Percentiles rank a stretch among this genome's conserved stretches.
phyloP scores from a whole-genome alignment of 176 grass and related monocot genomes.

The Musa itinerans region DNA sequence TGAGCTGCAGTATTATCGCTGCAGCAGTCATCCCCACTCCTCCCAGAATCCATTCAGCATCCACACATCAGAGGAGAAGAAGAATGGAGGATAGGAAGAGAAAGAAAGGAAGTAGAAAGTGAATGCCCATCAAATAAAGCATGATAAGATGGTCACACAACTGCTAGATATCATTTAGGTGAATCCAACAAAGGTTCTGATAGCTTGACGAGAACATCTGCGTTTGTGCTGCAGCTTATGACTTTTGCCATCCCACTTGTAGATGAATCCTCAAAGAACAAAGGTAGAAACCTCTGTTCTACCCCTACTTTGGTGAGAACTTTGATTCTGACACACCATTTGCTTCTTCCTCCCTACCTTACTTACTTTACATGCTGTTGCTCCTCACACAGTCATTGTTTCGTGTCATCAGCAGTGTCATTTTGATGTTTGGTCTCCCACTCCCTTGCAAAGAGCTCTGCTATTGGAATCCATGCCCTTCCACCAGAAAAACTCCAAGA shows the following conservation, averaged over 20 bases:
- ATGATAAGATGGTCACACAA: neutral
- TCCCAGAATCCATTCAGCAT: neutral
- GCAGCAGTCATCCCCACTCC: neutral
- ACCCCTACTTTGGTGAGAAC: constrained; percentile 22
- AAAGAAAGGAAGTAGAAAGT: neutral
- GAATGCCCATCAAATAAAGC: constrained; percentile 1
- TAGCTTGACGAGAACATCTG: neutral
- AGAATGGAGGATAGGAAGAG: neutral
- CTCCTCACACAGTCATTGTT: too few species aligned
- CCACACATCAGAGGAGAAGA: neutral
- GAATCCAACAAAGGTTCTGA: constrained; percentile 4
- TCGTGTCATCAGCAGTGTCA: too few species aligned
- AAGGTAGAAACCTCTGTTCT: neutral
- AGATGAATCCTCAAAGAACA: neutral
- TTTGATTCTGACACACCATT: constrained; percentile 1
- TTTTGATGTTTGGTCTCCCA: too few species aligned
- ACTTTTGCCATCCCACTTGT: constrained; percentile 11
- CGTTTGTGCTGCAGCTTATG: neutral
- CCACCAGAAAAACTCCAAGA: neutral
- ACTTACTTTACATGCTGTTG: too few species aligned
- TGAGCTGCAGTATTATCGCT: too few species aligned
- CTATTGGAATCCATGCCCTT: neutral
- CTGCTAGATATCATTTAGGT: neutral
- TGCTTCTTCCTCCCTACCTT: too few species aligned
- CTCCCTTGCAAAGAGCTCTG: neutral